Percentiles rank a stretch among this genome's conserved stretches.
phyloP scores from a whole-genome alignment of 257 asterid genomes.

The Solanum dulcamara region DNA sequence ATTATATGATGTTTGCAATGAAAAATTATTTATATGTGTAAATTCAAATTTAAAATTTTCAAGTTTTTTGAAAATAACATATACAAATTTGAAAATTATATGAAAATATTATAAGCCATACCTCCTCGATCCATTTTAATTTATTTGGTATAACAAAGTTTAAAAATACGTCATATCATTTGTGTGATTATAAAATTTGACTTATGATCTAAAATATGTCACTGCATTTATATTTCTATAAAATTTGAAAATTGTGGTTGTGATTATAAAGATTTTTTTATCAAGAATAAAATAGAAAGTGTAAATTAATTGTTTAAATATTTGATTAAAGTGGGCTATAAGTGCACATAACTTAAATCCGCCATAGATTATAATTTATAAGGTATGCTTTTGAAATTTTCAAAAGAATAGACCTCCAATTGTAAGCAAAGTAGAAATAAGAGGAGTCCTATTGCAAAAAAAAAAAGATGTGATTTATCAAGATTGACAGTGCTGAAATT shows the following conservation, averaged over 20 bases:
- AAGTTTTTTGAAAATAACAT: background rate
- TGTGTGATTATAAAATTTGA: background rate
- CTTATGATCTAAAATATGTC: background rate
- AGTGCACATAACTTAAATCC: background rate
- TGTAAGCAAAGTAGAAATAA: background rate
- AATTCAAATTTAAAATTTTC: background rate
- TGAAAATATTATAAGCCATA: background rate
- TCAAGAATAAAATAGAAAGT: background rate
- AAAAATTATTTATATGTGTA: background rate
- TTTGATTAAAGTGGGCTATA: background rate
- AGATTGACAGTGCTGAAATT: slow-evolving; percentile 4
- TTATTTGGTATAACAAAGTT: background rate
- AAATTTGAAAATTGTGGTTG: background rate
- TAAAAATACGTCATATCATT: background rate
- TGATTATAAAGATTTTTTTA: background rate
- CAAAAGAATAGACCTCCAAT: background rate
- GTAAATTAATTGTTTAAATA: background rate
- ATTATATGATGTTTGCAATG: background rate
- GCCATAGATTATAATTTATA: accelerated
- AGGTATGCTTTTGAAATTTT: background rate
- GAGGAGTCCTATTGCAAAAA: background rate
- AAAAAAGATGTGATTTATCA: background rate
- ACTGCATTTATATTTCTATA: background rate
- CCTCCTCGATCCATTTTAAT: background rate
- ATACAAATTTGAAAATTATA: background rate